Conservation (phyloP, 2,329 filamentous ascomycete species). For the Colletotrichum sidae region DNA sequence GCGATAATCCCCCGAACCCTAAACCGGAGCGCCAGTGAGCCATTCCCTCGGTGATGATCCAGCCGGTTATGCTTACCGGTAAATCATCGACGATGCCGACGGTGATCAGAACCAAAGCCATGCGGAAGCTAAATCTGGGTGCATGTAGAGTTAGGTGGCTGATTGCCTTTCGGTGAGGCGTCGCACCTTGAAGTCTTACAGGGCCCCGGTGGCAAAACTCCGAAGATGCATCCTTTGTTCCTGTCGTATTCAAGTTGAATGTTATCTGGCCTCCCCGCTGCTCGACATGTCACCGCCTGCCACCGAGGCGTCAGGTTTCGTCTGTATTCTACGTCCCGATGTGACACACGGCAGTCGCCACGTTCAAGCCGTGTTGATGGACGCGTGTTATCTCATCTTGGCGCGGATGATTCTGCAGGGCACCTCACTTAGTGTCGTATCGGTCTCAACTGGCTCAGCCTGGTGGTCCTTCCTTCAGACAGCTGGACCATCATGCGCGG, state of each 20-base stretch:
- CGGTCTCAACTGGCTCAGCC: slow-evolving; percentile 29
- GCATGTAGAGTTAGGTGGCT: not conserved
- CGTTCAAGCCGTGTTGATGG: slow-evolving; percentile 6
- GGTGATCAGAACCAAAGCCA: slow-evolving; percentile 4
- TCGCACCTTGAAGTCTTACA: not conserved
- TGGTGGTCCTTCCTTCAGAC: slow-evolving; percentile 22
- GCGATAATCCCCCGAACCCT: slow-evolving; percentile 35
- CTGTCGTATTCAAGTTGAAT: not conserved
- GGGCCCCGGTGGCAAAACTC: not conserved
- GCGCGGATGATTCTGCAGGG: slow-evolving; percentile 4
- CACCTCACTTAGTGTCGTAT: slow-evolving; percentile 18
- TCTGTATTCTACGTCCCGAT: slow-evolving; percentile 24
- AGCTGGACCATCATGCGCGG: slow-evolving; percentile 23
- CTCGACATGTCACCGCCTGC: slow-evolving; percentile 30
- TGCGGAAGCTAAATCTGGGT: not conserved
- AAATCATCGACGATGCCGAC: slow-evolving; percentile 13
- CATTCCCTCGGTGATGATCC: slow-evolving; percentile 18
- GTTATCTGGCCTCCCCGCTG: slow-evolving; percentile 2
- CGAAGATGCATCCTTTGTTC: not conserved
- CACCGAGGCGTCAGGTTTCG: slow-evolving; percentile 33
- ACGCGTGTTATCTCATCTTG: slow-evolving; percentile 30
- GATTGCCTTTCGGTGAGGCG: too few relatives aligned
- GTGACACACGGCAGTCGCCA: slow-evolving; percentile 21
- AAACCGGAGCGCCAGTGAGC: slow-evolving; percentile 23
- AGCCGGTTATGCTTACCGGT: slow-evolving; percentile 6